A percentile compares a stretch with the other conserved stretches of the same genome.
These are phyloP conservation scores for Croton laevigatus DNA, from an alignment of 441 rosid species.

Conservation along the genomic window DNA sequence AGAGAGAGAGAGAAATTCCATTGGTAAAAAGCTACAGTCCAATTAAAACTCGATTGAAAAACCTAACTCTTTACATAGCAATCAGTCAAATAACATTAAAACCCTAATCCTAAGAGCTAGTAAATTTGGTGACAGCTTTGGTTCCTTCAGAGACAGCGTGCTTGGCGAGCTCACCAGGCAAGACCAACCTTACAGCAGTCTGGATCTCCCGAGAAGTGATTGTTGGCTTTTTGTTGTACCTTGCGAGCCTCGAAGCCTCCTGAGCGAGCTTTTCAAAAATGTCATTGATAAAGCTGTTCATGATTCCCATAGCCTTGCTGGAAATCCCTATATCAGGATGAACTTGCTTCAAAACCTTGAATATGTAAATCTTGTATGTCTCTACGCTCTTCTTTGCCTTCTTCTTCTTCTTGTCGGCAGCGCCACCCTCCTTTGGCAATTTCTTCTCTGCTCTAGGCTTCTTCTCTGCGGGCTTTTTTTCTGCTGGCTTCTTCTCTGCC, in stretches of 20 bases:
- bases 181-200: slow-evolving; percentile 27
- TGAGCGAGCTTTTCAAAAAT: slow-evolving; percentile 32
- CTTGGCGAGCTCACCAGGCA: slow-evolving; percentile 32
- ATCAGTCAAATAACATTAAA: neutral
- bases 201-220: slow-evolving; percentile 35
- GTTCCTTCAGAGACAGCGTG: slow-evolving; percentile 33
- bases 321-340: slow-evolving; percentile 33
- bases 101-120: slow-evolving; percentile 31
- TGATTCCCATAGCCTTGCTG: slow-evolving; percentile 33
- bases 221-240: slow-evolving; percentile 30
- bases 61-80: slow-evolving; percentile 12
- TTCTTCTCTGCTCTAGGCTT: slow-evolving; percentile 31
- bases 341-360: slow-evolving; percentile 29
- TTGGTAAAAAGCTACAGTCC: neutral
- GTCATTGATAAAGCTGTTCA: slow-evolving; percentile 32
- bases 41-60: neutral
- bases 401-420: slow-evolving; percentile 31
- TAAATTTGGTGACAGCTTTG: slow-evolving; percentile 29
- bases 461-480: slow-evolving; percentile 31
- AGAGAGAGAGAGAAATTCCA: no score
- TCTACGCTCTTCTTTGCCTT: slow-evolving; percentile 28
- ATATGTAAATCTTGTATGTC: slow-evolving; percentile 31
- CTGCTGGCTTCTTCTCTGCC: slow-evolving; percentile 32
- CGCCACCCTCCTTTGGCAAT: slow-evolving; percentile 30
- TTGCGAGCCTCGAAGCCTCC: slow-evolving; percentile 23